Percentiles rank a stretch among this genome's conserved stretches.
phyloP scores from a whole-genome alignment of 208 protist genomes.

The Paratrypanosoma confusum region DNA sequence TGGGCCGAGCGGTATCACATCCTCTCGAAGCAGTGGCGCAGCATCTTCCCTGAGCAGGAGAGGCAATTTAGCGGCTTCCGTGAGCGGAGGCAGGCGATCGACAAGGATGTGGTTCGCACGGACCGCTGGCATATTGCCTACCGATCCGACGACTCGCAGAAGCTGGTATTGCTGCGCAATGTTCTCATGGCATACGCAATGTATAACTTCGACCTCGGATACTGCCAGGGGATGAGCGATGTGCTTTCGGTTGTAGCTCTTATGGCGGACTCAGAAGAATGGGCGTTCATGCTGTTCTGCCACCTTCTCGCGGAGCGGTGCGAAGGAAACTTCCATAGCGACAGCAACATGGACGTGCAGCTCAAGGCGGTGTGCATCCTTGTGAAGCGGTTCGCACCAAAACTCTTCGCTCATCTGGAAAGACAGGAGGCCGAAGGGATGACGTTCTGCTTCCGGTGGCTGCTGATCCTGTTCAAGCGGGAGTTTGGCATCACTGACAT shows the following conservation, averaged over 20 bases:
- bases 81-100: constrained; percentile 33
- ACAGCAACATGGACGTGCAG: constrained; percentile 42
- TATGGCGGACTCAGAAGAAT: constrained; percentile 26
- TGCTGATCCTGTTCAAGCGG: constrained; percentile 78
- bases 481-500: constrained; percentile 53
- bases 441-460: constrained; percentile 82
- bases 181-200: constrained; percentile 77
- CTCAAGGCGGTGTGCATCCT: constrained; percentile 35
- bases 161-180: constrained; percentile 41
- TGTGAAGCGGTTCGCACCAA: constrained; percentile 37
- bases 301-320: constrained; percentile 35
- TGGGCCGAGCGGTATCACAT: constrained; percentile 38
- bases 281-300: constrained; percentile 36
- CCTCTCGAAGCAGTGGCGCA: constrained; percentile 66
- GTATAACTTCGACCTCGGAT: constrained; percentile 88
- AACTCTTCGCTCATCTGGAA: constrained; percentile 46
- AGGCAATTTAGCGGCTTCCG: constrained; percentile 47
- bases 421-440: constrained; percentile 42
- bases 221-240: constrained; percentile 88
- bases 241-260: constrained; percentile 47
- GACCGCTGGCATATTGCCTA: constrained; percentile 49
- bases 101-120: constrained; percentile 84
- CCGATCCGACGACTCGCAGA: constrained; percentile 24
- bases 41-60: constrained; percentile 59
- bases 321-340: constrained; percentile 37